These are phyloP conservation scores for Lactuca sativa DNA, from an alignment of 129 eudicot genomes.

Conservation along the genomic window DNA sequence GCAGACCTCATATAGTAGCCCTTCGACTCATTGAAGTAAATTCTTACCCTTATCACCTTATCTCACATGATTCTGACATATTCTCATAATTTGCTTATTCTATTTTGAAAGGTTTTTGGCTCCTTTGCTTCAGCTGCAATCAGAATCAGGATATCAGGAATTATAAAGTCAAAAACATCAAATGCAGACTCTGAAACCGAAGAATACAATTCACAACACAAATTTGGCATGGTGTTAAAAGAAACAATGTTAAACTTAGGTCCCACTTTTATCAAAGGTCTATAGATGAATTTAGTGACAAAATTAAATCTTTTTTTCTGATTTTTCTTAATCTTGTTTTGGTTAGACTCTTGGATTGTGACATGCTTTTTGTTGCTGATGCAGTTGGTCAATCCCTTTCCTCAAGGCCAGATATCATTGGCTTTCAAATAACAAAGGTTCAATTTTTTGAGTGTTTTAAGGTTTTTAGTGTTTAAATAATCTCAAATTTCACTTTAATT, in stretches of 20 bases:
- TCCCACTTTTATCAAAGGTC: constrained; percentile 97
- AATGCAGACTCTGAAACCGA: constrained; percentile 39
- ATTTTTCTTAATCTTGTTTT: constrained; percentile 7
- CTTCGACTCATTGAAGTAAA: constrained; percentile 87
- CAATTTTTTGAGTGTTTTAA: constrained; percentile 12
- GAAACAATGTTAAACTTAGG: constrained; percentile 92
- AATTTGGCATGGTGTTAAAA: constrained; percentile 77
- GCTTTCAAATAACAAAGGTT: constrained; percentile 81
- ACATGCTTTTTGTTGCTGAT: constrained; percentile 47
- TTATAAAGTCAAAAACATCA: constrained; percentile 31
- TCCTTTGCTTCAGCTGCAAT: constrained; percentile 86
- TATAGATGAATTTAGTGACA: constrained; percentile 11
- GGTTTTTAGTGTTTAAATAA: background rate
- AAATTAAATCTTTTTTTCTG: constrained; percentile 12
- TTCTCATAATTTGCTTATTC: constrained; percentile 8
- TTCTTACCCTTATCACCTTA: background rate
- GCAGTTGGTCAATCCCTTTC: constrained; percentile 99
- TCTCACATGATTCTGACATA: constrained; percentile 7
- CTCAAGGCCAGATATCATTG: constrained; percentile 95
- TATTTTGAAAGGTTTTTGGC: constrained; percentile 57
- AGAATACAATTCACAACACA: constrained; percentile 49
- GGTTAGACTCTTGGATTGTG: constrained; percentile 32
- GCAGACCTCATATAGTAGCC: constrained; percentile 94
- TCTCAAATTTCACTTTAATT: background rate
- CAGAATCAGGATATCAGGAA: constrained; percentile 54